Base-by-base conservation (phyloP, 257 asterid genomes). In the Nicotiana obtusifolia region DNA sequence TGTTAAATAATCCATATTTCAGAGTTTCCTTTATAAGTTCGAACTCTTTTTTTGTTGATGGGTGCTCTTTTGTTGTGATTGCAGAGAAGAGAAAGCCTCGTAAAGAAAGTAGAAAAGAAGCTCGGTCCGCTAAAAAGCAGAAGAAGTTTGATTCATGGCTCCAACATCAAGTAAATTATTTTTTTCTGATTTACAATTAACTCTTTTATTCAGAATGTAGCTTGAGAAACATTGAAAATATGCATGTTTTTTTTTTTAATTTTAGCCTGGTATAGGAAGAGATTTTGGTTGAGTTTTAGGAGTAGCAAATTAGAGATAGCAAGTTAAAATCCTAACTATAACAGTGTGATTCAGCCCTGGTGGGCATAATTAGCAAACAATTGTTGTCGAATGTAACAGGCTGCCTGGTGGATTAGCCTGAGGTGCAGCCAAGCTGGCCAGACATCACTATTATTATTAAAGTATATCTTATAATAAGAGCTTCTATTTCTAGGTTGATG, bases 131-230 rank as follows among this genome's bases (percentile, higher is more conserved):
- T 24, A 88, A 87, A 85, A 91, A 84, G 73, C 86, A 89, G 87
- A 89, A 88, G 82, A 93, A 88, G 85, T 91, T 91, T 76, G 90
- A 90, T 77, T 91, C 94, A 22, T 91, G 97, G 97, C 81, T 91
- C 80, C 88, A 91, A 20, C 91, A 86, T 84, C 90, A 77, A n/a
- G 19, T 64, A 60, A 37, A 78, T 54, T 33, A 4, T 9, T 47
- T 82, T 52, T 52, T 24, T 79, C 49, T 33, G 49, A 62, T 53
- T 64, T 44, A 2, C 22, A 35, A 13, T 53, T 54, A 20, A 61
- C 61, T 37, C 47, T 17, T 76, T 20, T 53, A 26, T 26, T 10
- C 15, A 52, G 17, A 35, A 22, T 44, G 11, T 44, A 35, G 65
- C 26, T n/a, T 59, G 22, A 78, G 5, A 15, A 26, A 33, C 62